Evolutionary conservation across 768 basidiomycete genomes (phyloP), one percentile per base, ranked within the genome.

Genomic region (Lentinus brumalis): DNA sequence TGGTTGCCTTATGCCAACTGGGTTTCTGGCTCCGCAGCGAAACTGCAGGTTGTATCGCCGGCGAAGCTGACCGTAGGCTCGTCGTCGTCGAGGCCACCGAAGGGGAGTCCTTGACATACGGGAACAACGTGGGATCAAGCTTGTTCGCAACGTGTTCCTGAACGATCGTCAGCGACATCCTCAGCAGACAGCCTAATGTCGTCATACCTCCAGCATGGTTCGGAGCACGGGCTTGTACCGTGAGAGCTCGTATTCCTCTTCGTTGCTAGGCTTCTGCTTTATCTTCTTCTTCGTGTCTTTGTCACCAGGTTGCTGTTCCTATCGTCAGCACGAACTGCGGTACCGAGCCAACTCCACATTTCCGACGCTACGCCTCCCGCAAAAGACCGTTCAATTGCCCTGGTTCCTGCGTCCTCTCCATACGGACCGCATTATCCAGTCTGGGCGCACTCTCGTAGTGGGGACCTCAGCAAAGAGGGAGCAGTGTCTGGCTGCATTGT

Each of bases 201-300:
- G 60, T 60, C 71, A 14, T 71, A 95, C 96, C 81, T 97, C 94
- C 18, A 99, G 75, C 61, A 98, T 82, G 3, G 87, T 83, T 66
- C 84, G 86, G 31, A 98, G 72, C 2, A 88, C 76, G 7, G 97
- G 97, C 70, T 91, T 94, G 76, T 86, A 99, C 60, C 97, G 84
- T 16, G 96, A 98, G 35, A 99, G 83, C 65, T 98, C 96, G 70
- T 98, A 99, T 68, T 97, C 96, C 61, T 96, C 95, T n/a, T 93
- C 94, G n/a, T 71, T 67, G 56, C 70, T 79, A 30, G 78, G 72
- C 71, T 90, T 93, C 69, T 89, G 88, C 78, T 92, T 96, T 57
- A 94, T 78, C 63, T 85, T 88, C 74, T 88, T 91, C 79, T 86
- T 91, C 32, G 78, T 85, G 69, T 95, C 92, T 54, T 86, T 85